A percentile compares a stretch with the other conserved stretches of the same genome.
Conservation (phyloP, 768 basidiomycete species). For the Serendipita sp. region DNA sequence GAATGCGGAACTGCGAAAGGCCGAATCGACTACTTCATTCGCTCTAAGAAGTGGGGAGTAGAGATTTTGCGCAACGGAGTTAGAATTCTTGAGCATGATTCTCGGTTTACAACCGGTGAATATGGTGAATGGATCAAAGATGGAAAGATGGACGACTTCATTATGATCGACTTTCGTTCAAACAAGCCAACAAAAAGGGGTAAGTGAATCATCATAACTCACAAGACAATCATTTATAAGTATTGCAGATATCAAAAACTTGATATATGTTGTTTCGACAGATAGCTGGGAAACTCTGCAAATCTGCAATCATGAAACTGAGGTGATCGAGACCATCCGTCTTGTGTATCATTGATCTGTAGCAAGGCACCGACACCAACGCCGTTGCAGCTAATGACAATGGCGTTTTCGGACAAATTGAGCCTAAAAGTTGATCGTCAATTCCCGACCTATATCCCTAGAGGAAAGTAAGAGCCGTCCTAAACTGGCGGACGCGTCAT, state of each 20-base stretch:
- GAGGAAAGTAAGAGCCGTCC: too few relatives aligned
- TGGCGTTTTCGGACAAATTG: too few relatives aligned
- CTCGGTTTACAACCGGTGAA: neutral
- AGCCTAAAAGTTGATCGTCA: too few relatives aligned
- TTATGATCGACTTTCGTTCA: neutral
- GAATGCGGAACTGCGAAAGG: neutral
- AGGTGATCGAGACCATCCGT: neutral
- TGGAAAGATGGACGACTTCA: neutral
- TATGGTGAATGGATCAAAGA: neutral
- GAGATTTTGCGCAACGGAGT: neutral
- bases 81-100: neutral
- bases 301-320: neutral
- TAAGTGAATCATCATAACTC: neutral
- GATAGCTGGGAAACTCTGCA: neutral
- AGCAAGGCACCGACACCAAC: too few relatives aligned
- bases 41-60: neutral
- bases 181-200: neutral
- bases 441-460: too few relatives aligned
- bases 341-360: neutral
- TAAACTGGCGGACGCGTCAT: too few relatives aligned
- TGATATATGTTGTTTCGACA: neutral
- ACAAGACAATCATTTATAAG: neutral
- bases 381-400: too few relatives aligned
- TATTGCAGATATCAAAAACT: neutral
- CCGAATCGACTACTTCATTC: neutral